phyloP scores from a whole-genome alignment of 306 rosid species.

The Casuarina equisetifolia region DNA sequence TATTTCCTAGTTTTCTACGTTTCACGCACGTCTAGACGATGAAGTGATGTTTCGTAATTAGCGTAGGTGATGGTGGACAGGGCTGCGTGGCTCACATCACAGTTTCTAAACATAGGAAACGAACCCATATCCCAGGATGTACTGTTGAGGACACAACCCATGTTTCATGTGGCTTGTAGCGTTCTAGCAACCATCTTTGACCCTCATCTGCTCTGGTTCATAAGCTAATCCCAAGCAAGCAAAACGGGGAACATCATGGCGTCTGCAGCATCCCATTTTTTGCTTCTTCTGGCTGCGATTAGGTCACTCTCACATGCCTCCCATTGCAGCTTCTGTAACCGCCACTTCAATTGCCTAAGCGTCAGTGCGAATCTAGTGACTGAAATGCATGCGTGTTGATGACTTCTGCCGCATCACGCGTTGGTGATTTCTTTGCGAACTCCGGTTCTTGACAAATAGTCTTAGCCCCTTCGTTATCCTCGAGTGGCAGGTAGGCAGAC shows the following conservation, averaged over 20 bases:
- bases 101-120: conserved; percentile 33
- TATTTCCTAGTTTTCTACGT: neutral
- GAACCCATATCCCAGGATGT: conserved; percentile 33
- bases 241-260: neutral
- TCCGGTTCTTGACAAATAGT: neutral
- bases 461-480: neutral
- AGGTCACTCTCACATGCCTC: conserved; percentile 16
- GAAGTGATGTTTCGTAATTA: conserved; percentile 12
- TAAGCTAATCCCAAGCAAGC: neutral
- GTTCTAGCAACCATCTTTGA: conserved; percentile 28
- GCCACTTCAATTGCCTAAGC: neutral
- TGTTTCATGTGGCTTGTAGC: conserved; percentile 24
- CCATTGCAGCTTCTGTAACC: neutral
- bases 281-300: neutral
- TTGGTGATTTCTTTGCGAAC: neutral
- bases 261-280: neutral
- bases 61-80: conserved; percentile 28
- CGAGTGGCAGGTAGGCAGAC: neutral
- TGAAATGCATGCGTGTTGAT: neutral
- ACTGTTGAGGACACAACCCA: conserved; percentile 28
- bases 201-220: neutral
- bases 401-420: too few relatives aligned
- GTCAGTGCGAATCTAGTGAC: conserved; percentile 3
- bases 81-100: conserved; percentile 43
- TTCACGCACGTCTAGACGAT: conserved; percentile 1